Conservation (phyloP, 345 rosid genomes). For the Heritiera fomes region DNA sequence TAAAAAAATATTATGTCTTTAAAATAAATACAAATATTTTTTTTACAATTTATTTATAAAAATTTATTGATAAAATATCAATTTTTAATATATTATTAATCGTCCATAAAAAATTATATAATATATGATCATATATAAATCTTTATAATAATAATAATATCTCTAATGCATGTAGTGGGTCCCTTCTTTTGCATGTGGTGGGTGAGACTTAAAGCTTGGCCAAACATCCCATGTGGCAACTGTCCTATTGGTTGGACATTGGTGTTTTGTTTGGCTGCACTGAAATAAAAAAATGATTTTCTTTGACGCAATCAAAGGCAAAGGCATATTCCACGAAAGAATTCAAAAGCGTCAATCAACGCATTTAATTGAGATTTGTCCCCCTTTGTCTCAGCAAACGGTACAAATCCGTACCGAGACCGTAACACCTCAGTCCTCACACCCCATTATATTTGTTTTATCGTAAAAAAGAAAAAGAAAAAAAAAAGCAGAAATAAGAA, state of each 20-base stretch:
- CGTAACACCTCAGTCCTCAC: constrained; percentile 24
- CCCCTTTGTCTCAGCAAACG: not conserved
- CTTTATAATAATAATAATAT: too few relatives aligned
- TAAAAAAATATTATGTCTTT: too few relatives aligned
- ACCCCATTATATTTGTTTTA: not conserved
- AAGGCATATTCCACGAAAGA: not conserved
- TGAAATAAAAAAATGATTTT: not conserved
- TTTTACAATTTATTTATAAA: too few relatives aligned
- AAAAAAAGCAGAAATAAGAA: not conserved
- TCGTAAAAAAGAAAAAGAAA: not conserved
- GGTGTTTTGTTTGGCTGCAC: not conserved
- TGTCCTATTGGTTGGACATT: not conserved
- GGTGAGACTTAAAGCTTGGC: constrained; percentile 14
- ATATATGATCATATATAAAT: too few relatives aligned
- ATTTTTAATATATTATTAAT: too few relatives aligned
- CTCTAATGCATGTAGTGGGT: too few relatives aligned
- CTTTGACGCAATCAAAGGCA: not conserved
- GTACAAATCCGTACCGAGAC: constrained; percentile 39
- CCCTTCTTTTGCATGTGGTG: not conserved
- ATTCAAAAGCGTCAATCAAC: not conserved
- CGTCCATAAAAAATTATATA: too few relatives aligned
- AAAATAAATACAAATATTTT: too few relatives aligned
- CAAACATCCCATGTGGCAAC: constrained; percentile 25
- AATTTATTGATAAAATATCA: too few relatives aligned
- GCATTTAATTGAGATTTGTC: constrained; percentile 10